A percentile compares a stretch with the other conserved stretches of the same genome.
Evolutionary conservation across 108 stramenopile genomes (phyloP).

Genomic region (Craspedostauros australis): DNA sequence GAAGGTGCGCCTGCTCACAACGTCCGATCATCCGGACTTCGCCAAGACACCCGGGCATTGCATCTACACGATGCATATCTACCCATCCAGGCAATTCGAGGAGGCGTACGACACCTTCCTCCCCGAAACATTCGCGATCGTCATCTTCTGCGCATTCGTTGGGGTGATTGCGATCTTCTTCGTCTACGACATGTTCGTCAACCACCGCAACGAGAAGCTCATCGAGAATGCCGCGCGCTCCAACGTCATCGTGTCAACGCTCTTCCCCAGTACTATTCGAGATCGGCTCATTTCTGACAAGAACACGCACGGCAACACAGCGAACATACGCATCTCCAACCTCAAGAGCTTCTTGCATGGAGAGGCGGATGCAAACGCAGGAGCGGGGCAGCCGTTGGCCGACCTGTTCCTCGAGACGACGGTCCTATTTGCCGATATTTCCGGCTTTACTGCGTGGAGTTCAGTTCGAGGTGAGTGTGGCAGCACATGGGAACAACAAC

Average conservation of each 20-base stretch:
- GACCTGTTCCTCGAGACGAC: conserved; percentile 43
- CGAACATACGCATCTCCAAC: not conserved
- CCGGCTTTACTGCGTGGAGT: conserved; percentile 21
- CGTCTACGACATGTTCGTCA: conserved; percentile 30
- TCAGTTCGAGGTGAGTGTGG: too few relatives aligned
- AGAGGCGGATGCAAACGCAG: not conserved
- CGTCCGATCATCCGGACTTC: too few relatives aligned
- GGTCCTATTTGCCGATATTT: conserved; percentile 50
- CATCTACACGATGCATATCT: conserved; percentile 26
- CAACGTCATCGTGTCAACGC: conserved; percentile 17
- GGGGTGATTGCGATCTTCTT: conserved; percentile 19
- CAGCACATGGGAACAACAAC: too few relatives aligned
- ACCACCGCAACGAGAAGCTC: conserved; percentile 22
- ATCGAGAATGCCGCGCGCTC: conserved; percentile 12
- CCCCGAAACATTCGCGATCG: conserved; percentile 36
- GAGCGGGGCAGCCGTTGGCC: conserved; percentile 26
- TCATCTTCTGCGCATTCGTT: conserved; percentile 37
- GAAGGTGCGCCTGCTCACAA: too few relatives aligned
- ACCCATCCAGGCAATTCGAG: conserved; percentile 43
- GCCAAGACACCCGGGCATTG: too few relatives aligned
- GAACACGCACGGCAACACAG: not conserved
- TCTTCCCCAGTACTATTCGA: conserved; percentile 32
- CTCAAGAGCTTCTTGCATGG: too few relatives aligned
- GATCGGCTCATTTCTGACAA: conserved; percentile 21
- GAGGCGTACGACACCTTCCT: conserved; percentile 31